Evolutionary conservation across 139 green algal genomes (phyloP), one percentile per base, ranked within the genome.

Genomic region (Chlamydomonas asymmetrica): DNA sequence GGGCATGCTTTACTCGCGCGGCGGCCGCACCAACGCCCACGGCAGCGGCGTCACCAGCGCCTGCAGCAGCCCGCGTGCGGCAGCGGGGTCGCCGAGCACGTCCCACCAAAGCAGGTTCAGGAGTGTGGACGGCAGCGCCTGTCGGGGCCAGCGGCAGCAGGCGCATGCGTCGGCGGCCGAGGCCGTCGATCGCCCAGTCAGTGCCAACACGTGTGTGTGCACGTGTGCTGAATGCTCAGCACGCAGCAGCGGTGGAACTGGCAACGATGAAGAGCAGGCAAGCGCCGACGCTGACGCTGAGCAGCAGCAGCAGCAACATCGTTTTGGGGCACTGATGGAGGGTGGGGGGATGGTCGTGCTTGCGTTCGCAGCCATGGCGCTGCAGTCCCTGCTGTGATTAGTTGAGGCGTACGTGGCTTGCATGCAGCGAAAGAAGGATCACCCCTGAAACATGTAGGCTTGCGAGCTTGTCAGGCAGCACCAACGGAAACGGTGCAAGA

Each of bases 341-440:
- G n/a, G n/a, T n/a, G n/a, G n/a, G n/a, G n/a, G n/a, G n/a, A n/a
- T n/a, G n/a, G 62, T 68, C 38, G 38, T 68, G 3, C 38, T 68
- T 37, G 62, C 62, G 25, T 68, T 68, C 50, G 62, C 62, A 4
- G 62, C 38, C 3, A 25, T 68, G 6, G 50, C 50, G 62, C 62
- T 68, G 38, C 62, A 68, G 38, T 20, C 32, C 2, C 23, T 68
- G 38, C 38, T 68, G 38, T 68, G 16, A 16, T 10, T 52, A 16
- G 10, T 25, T 10, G 45, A 52, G 45, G 45, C 10, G 45, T 10
- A 52, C 10, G 45, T 10, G 45, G 16, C 45, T 52, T 10, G 45
- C 45, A 16, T 52, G 45, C 10, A 16, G 10, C 10, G 45, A 16
- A 25, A 52, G 10, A 10, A 52, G 10, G 45, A 52, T 10, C 45